phyloP scores from a whole-genome alignment of 768 basidiomycete genomes.

The Kwoniella bestiolae region DNA sequence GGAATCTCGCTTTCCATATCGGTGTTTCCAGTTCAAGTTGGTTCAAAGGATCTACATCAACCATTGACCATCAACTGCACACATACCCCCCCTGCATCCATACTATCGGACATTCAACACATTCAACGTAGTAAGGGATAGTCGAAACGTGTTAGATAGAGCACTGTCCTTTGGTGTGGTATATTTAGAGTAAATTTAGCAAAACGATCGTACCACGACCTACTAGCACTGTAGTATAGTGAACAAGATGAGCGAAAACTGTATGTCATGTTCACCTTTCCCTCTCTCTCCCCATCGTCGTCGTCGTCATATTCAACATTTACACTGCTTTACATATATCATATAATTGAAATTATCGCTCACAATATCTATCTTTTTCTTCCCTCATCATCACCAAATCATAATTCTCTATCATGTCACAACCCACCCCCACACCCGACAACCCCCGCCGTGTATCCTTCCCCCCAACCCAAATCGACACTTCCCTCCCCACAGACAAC shows the following conservation, averaged over 20 bases:
- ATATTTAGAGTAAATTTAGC: neutral
- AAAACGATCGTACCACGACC: neutral
- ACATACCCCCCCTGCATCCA: neutral
- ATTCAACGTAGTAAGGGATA: no score
- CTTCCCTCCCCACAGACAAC: neutral
- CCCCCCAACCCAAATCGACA: neutral
- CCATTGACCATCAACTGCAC: neutral
- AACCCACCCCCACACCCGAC: neutral
- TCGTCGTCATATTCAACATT: no score
- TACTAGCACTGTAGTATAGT: neutral
- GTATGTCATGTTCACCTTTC: neutral
- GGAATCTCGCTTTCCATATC: neutral
- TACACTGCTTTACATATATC: no score
- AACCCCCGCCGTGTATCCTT: constrained; percentile 21
- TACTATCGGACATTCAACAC: neutral
- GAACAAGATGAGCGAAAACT: neutral
- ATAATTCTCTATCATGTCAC: constrained; percentile 10
- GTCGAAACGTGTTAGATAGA: neutral
- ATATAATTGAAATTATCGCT: neutral
- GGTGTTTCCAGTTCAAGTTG: neutral
- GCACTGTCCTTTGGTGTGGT: constrained; percentile 1
- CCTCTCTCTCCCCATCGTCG: constrained; percentile 1
- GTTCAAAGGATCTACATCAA: constrained; percentile 4
- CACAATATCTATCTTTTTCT: neutral
- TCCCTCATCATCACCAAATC: neutral